Percentiles rank a stretch among this genome's conserved stretches.
phyloP scores from a whole-genome alignment of 1,284 basidiomycete species.

The Hypsizygus ulmarius region DNA sequence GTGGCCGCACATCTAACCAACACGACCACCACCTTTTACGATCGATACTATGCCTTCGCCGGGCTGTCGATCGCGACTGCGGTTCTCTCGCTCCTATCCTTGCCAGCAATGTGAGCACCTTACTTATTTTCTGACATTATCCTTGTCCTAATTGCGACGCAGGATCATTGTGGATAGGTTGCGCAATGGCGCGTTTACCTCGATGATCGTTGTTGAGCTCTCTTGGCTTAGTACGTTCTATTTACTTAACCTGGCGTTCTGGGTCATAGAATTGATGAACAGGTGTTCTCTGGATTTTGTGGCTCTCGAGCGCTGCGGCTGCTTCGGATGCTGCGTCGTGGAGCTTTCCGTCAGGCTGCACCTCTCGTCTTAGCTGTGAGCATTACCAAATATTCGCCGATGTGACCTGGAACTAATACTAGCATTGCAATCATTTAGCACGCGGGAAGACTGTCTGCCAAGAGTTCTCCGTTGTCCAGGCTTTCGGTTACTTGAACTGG shows the following conservation, averaged over 20 bases:
- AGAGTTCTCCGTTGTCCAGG: constrained; percentile 44
- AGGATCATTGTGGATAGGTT: constrained; percentile 41
- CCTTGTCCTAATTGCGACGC: constrained; percentile 5
- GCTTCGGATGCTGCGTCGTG: constrained; percentile 27
- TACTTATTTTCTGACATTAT: neutral
- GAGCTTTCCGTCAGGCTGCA: constrained; percentile 24
- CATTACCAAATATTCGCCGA: neutral
- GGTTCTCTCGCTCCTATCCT: constrained; percentile 40
- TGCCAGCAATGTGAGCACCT: constrained; percentile 46
- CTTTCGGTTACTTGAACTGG: constrained; percentile 54
- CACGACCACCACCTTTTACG: constrained; percentile 17
- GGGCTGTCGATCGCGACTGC: constrained; percentile 45
- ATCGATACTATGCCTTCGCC: constrained; percentile 29
- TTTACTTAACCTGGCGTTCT: neutral
- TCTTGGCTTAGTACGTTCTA: constrained; percentile 36
- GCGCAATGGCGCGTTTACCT: constrained; percentile 42
- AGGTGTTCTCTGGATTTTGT: constrained; percentile 58
- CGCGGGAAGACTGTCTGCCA: constrained; percentile 36
- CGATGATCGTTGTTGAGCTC: constrained; percentile 43
- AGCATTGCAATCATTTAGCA: constrained; percentile 8
- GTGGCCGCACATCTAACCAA: constrained; percentile 28
- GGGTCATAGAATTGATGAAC: constrained; percentile 2
- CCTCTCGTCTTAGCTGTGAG: constrained; percentile 13
- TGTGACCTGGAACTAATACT: neutral
- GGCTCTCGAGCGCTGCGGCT: constrained; percentile 48